Conservation (phyloP, 1,284 basidiomycete genomes). For the Nidula niveotomentosa region DNA sequence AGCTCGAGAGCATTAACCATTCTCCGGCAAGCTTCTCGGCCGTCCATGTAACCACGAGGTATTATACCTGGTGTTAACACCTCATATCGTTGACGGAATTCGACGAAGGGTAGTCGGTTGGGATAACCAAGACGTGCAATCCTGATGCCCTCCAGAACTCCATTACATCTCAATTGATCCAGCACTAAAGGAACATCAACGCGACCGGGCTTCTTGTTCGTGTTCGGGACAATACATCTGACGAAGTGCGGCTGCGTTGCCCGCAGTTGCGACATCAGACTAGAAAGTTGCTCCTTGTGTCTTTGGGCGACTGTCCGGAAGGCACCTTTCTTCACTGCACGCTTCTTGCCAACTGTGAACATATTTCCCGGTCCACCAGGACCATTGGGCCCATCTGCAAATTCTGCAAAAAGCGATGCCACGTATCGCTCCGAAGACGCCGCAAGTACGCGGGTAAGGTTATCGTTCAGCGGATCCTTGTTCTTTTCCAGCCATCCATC, state of each 20-base stretch:
- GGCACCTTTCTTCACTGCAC: slow-evolving; percentile 90
- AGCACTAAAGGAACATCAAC: slow-evolving; percentile 95
- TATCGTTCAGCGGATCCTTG: slow-evolving; percentile 98
- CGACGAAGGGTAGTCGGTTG: slow-evolving; percentile 94
- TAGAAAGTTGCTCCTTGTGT: slow-evolving; percentile 94
- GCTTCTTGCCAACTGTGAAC: slow-evolving; percentile 67
- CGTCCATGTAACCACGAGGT: slow-evolving; percentile 95
- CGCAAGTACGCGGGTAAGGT: slow-evolving; percentile 88
- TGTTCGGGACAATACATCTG: slow-evolving; percentile 97
- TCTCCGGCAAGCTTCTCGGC: slow-evolving; percentile 89
- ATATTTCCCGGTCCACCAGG: slow-evolving; percentile 38
- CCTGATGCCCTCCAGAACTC: slow-evolving; percentile 98
- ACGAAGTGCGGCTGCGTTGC: slow-evolving; percentile 99
- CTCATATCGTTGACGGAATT: slow-evolving; percentile 97
- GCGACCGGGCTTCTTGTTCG: slow-evolving; percentile 88
- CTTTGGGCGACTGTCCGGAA: slow-evolving; percentile 96
- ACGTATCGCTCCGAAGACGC: slow-evolving; percentile 85
- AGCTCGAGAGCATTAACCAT: slow-evolving; percentile 93
- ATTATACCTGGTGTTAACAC: slow-evolving; percentile 93
- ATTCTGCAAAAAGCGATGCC: slow-evolving; percentile 85
- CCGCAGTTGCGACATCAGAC: slow-evolving; percentile 90
- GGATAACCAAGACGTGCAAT: slow-evolving; percentile 98
- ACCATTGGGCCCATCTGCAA: slow-evolving; percentile 46
- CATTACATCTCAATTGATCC: slow-evolving; percentile 97
- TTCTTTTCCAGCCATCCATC: slow-evolving; percentile 99